phyloP scores from a whole-genome alignment of 2,329 filamentous ascomycete species.

The Fusarium secorum region DNA sequence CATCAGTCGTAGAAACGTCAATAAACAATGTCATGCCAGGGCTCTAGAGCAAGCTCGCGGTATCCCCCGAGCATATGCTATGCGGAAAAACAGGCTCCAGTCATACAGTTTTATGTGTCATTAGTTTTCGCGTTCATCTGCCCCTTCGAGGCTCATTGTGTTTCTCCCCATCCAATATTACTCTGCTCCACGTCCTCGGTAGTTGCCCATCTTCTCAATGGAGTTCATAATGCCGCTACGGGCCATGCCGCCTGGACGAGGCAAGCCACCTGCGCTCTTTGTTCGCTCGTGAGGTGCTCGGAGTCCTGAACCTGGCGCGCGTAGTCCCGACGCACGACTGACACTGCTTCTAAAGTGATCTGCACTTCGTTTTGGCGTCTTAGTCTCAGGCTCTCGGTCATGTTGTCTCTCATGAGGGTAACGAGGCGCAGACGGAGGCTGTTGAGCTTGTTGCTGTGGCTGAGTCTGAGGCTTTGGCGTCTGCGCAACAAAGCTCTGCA shows the following conservation, averaged over 20 bases:
- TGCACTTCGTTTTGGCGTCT: constrained; percentile 45
- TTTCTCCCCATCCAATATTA: constrained; percentile 17
- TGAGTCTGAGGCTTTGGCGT: constrained; percentile 34
- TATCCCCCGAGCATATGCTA: constrained; percentile 26
- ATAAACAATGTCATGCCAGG: constrained; percentile 25
- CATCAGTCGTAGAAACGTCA: constrained; percentile 18
- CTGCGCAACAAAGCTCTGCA: constrained; percentile 60
- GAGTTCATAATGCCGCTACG: constrained; percentile 82
- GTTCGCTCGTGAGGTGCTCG: constrained; percentile 55
- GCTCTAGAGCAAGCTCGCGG: constrained; percentile 9
- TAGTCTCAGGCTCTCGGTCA: constrained; percentile 42
- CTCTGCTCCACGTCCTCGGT: constrained; percentile 54
- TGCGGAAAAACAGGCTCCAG: constrained; percentile 26
- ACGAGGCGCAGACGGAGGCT: constrained; percentile 30
- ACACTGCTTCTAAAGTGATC: constrained; percentile 57
- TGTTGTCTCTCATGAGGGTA: constrained; percentile 34
- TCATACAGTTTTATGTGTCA: constrained; percentile 39
- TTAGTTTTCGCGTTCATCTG: constrained; percentile 32
- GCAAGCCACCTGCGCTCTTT: constrained; percentile 55
- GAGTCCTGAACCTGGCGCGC: constrained; percentile 64
- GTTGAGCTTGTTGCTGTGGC: constrained; percentile 36
- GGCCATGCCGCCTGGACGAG: constrained; percentile 57
- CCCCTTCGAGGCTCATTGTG: constrained; percentile 14
- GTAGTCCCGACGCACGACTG: constrained; percentile 63
- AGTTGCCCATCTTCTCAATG: constrained; percentile 86